Conservation (phyloP, 352 stramenopile genomes). For the Pythium aphanidermatum region DNA sequence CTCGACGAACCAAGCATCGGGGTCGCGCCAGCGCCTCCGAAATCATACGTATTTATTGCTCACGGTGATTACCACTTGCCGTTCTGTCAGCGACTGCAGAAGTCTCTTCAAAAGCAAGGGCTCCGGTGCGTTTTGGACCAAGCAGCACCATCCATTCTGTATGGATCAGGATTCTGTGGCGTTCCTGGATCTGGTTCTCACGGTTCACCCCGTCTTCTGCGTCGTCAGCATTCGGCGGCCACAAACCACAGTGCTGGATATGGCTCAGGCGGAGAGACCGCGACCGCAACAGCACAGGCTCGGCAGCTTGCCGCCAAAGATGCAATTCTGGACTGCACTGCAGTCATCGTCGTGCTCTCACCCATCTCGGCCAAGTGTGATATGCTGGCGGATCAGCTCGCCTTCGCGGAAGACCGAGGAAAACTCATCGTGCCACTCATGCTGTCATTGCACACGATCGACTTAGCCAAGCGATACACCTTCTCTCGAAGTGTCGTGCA, state of each 20-base stretch:
- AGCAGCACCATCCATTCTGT: conserved; percentile 41
- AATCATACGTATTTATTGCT: conserved; percentile 62
- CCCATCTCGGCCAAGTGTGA: conserved; percentile 62
- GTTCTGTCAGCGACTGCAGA: conserved; percentile 58
- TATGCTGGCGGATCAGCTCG: conserved; percentile 64
- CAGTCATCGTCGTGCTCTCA: conserved; percentile 65
- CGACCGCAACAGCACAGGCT: conserved; percentile 35
- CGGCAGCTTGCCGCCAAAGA: conserved; percentile 72
- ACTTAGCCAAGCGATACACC: conserved; percentile 74
- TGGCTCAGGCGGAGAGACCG: conserved; percentile 13
- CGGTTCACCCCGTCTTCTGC: not conserved
- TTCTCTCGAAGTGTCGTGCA: conserved; percentile 70
- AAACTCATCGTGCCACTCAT: conserved; percentile 71
- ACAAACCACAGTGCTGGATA: conserved; percentile 17
- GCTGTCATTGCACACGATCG: conserved; percentile 65
- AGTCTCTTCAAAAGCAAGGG: conserved; percentile 49
- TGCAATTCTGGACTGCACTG: conserved; percentile 56
- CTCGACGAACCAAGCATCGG: not conserved
- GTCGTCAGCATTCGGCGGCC: conserved; percentile 8
- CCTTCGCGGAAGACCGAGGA: conserved; percentile 73
- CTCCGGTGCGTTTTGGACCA: conserved; percentile 55
- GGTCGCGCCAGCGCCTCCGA: not conserved
- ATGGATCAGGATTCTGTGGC: too few species aligned
- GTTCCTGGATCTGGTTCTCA: too few species aligned
- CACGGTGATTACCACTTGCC: conserved; percentile 67